Conservation (phyloP, 345 rosid species). For the Psidium friedrichsthalianum region DNA sequence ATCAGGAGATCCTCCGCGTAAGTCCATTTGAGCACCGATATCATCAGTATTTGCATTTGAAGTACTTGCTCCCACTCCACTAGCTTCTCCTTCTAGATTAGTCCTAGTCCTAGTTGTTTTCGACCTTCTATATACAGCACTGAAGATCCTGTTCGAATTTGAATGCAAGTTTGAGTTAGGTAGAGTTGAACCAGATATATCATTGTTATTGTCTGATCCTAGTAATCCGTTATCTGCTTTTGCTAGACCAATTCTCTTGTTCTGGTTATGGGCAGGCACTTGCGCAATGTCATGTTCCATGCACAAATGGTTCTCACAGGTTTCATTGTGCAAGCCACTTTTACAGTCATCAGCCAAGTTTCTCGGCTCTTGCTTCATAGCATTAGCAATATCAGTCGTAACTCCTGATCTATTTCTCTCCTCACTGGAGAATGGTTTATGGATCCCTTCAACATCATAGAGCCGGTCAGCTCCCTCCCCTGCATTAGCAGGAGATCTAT, state of each 20-base stretch:
- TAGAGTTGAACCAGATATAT: slow-evolving; percentile 8
- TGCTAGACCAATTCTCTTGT: slow-evolving; percentile 16
- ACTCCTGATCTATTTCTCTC: slow-evolving; percentile 26
- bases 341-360: slow-evolving; percentile 13
- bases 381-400: slow-evolving; percentile 22
- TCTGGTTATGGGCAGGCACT: not conserved
- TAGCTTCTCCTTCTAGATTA: slow-evolving; percentile 14
- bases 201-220: slow-evolving; percentile 10
- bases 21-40: slow-evolving; percentile 15
- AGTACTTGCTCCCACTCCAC: slow-evolving; percentile 27
- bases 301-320: slow-evolving; percentile 16
- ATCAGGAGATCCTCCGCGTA: slow-evolving; percentile 25
- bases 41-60: slow-evolving; percentile 27
- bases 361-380: slow-evolving; percentile 16
- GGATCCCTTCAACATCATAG: not conserved
- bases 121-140: slow-evolving; percentile 71
- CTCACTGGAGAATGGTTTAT: slow-evolving; percentile 8
- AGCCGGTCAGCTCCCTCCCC: slow-evolving; percentile 6
- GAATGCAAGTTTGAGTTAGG: slow-evolving; percentile 18
- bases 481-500: slow-evolving; percentile 5
- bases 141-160: slow-evolving; percentile 52
- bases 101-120: slow-evolving; percentile 42
- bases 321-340: slow-evolving; percentile 19
- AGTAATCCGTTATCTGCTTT: slow-evolving; percentile 12
- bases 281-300: slow-evolving; percentile 6